Conservation (phyloP, 108 stramenopile species). For the Licmophora abbreviata region DNA sequence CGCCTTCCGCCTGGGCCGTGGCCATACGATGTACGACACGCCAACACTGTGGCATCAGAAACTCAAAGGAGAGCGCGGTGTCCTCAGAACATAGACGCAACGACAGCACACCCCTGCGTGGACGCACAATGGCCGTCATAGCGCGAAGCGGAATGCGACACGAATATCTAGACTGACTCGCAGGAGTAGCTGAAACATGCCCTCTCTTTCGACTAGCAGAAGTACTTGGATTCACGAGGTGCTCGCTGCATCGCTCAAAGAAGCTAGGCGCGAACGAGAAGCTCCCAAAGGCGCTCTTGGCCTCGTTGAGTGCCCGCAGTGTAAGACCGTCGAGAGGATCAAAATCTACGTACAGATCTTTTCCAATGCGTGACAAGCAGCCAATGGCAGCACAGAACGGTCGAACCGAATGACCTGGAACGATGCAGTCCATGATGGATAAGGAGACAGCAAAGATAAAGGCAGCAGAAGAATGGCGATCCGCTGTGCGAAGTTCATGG, state of each 20-base stretch:
- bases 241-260: conserved; percentile 36
- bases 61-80: conserved; percentile 50
- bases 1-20: conserved; percentile 41
- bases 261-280: conserved; percentile 60
- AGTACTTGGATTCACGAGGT: conserved; percentile 1
- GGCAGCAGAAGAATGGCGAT: too few species aligned
- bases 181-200: not conserved
- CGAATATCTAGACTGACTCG: conserved; percentile 27
- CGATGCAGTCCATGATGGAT: conserved; percentile 65
- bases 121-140: conserved; percentile 46
- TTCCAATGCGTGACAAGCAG: conserved; percentile 62
- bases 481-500: too few species aligned
- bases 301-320: conserved; percentile 67
- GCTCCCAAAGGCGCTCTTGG: conserved; percentile 65
- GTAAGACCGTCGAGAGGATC: conserved; percentile 70
- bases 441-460: too few species aligned
- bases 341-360: conserved; percentile 72
- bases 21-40: conserved; percentile 53
- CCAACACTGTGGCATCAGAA: conserved; percentile 29
- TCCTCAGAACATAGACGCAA: conserved; percentile 42
- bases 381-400: conserved; percentile 61
- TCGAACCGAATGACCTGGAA: conserved; percentile 57
- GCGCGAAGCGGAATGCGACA: conserved; percentile 66
- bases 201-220: conserved; percentile 2
- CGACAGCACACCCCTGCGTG: conserved; percentile 57